Conservation (phyloP, 176 grass and related monocot species). For the Oryza australiensis region DNA sequence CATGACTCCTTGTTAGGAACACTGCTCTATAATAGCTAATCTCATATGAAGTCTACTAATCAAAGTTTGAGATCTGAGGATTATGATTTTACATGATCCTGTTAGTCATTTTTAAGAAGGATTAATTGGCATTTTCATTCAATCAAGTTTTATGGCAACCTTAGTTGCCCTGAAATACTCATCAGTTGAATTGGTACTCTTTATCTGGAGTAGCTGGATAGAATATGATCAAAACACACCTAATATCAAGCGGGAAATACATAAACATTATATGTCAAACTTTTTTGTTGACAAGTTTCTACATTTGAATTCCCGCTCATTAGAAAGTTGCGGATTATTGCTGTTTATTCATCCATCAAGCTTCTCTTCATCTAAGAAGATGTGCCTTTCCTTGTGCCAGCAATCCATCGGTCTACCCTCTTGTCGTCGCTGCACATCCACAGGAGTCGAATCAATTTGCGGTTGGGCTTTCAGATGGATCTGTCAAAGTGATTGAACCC, state of each 20-base stretch:
- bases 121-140: background rate
- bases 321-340: background rate
- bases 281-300: background rate
- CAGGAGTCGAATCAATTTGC: conserved; percentile 94
- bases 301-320: conserved; percentile 5
- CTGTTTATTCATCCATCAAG: conserved; percentile 10
- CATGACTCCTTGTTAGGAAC: too few species aligned
- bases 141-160: background rate
- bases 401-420: conserved; percentile 59
- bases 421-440: conserved; percentile 71
- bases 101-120: background rate
- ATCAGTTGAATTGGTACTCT: background rate
- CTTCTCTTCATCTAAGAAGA: conserved; percentile 20
- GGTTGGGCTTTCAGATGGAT: conserved; percentile 80
- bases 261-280: background rate
- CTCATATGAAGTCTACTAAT: background rate
- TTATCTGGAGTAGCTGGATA: background rate
- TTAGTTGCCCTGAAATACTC: background rate
- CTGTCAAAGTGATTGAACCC: conserved; percentile 84
- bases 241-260: background rate
- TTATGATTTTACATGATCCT: background rate
- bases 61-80: background rate
- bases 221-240: background rate
- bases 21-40: background rate
- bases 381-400: conserved; percentile 50